These are phyloP conservation scores for Boletus rubescentipes DNA, from an alignment of 768 basidiomycete species.

Conservation along the genomic window DNA sequence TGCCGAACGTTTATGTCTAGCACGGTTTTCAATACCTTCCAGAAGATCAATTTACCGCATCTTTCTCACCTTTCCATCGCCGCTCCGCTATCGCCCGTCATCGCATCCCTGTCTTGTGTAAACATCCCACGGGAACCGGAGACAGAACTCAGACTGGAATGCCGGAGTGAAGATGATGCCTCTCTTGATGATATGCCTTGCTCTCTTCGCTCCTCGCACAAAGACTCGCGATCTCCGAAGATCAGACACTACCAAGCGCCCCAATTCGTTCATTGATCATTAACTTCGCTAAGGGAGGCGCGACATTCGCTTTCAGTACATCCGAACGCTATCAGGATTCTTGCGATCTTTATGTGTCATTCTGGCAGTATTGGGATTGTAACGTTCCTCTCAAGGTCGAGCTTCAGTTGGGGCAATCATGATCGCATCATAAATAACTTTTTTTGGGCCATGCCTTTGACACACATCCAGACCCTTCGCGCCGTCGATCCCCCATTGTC, in stretches of 20 bases:
- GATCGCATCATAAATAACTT: neutral
- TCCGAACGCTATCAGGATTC: neutral
- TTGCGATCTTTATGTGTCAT: neutral
- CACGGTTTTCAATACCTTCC: neutral
- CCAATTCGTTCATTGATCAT: neutral
- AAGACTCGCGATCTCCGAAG: neutral
- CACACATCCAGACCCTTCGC: neutral
- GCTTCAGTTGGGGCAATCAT: neutral
- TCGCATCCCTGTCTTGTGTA: neutral
- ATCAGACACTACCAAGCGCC: neutral
- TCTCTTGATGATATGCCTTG: neutral
- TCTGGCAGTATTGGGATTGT: neutral
- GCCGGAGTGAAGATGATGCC: neutral
- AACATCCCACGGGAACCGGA: neutral
- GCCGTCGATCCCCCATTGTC: neutral
- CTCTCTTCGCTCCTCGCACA: neutral
- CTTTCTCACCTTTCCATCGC: conserved; percentile 2
- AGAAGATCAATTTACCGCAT: neutral
- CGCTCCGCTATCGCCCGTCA: conserved; percentile 6
- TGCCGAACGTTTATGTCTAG: neutral
- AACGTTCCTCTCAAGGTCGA: neutral
- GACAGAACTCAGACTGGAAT: neutral
- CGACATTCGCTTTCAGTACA: neutral
- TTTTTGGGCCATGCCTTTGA: neutral
- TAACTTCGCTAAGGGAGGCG: no score